Percentiles rank a stretch among this genome's conserved stretches.
Evolutionary conservation across 2,329 filamentous ascomycete species (phyloP).

Genomic region (Pezicula radicicola): DNA sequence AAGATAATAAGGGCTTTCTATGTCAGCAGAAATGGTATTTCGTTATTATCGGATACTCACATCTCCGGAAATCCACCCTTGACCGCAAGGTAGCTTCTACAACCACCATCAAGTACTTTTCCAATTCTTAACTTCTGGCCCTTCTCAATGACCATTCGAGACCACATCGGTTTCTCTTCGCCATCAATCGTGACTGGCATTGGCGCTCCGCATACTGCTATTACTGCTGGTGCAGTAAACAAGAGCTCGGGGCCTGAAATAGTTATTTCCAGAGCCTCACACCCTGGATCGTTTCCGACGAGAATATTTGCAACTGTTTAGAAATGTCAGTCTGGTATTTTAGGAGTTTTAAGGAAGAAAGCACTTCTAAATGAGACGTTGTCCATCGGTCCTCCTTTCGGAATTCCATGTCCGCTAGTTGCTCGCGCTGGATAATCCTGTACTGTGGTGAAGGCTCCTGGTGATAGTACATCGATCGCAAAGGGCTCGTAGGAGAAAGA

Average conservation of each 20-base stretch:
- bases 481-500: slow-evolving; percentile 24
- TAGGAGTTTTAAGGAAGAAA: too few species aligned
- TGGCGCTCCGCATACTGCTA: slow-evolving; percentile 54
- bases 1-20: slow-evolving; percentile 34
- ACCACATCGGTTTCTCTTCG: slow-evolving; percentile 49
- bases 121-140: slow-evolving; percentile 54
- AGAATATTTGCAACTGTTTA: slow-evolving; percentile 50
- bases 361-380: slow-evolving; percentile 11
- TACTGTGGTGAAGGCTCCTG: slow-evolving; percentile 33
- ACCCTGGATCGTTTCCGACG: slow-evolving; percentile 49
- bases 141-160: slow-evolving; percentile 43
- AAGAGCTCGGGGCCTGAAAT: slow-evolving; percentile 55
- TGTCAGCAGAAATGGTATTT: too few species aligned
- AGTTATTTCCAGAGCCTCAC: slow-evolving; percentile 58
- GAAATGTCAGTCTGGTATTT: too few species aligned
- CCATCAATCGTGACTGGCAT: slow-evolving; percentile 51
- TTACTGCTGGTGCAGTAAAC: slow-evolving; percentile 50
- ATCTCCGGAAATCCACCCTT: slow-evolving; percentile 48
- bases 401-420: slow-evolving; percentile 36
- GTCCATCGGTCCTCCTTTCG: slow-evolving; percentile 40
- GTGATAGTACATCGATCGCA: slow-evolving; percentile 33
- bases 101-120: slow-evolving; percentile 47
- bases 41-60: too few species aligned
- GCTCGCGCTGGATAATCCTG: slow-evolving; percentile 39
- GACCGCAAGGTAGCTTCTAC: slow-evolving; percentile 56